Base-by-base conservation (phyloP, 306 rosid species). In the Datisca glomerata region DNA sequence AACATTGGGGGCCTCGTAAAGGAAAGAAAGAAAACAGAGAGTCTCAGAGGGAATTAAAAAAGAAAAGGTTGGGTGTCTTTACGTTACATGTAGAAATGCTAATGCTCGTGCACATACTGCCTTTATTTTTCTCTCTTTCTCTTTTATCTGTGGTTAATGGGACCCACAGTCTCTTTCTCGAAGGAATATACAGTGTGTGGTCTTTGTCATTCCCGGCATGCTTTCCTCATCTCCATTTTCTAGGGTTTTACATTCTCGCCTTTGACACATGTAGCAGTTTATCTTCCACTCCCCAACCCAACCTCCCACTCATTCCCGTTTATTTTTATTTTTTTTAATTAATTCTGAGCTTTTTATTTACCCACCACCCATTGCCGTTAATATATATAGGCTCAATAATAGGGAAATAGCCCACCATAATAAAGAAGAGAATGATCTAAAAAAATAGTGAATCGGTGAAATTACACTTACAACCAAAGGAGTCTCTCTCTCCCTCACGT, bases 161-260 rank as follows among this genome's bases (percentile, higher is more conserved):
- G 75, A 43, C 86, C 86, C 84, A 55, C 45, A 17, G 19, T 56
- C 85, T 50, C 66, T 87, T 80, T 89, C 86, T 76, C 72, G 81
- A 83, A 89, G 94, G 95, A 83, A 80, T 84, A 80, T 83, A 83
- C 78, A 89, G 84, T 68, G 91, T 63, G 60, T 61, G 61, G 93
- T 89, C 95, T 57, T 67, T 79, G 68, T 83, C 97, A 67, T 39
- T 36, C 69, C 69, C 86, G 18, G 83, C 95, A 87, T 83, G 83
- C 93, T 76, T 69, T 81, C 57, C 60, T 71, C 68, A 63, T 65
- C 82, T 66, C 73, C 81, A 75, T 78, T 66, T 78, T 86, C 86
- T 79, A 73, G 78, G 78, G 76, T 57, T 79, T 70, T 70, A 64
- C 86, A 45, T 51, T 47, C 51, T 8, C 17, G 22, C 45, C 24